phyloP scores from a whole-genome alignment of 768 basidiomycete genomes.

The Tylopilus felleus region DNA sequence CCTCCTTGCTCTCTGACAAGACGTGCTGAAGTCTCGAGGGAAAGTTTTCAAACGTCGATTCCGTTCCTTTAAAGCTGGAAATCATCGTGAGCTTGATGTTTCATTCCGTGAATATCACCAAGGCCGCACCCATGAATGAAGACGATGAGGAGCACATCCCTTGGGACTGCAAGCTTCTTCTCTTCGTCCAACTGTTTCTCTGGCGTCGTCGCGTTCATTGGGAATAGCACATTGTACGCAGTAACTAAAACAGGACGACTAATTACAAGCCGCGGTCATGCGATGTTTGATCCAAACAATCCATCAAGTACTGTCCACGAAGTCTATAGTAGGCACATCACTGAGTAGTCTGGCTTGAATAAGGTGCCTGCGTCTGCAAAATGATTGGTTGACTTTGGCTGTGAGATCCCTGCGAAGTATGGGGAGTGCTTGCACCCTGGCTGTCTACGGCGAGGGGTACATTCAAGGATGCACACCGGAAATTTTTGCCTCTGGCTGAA shows the following conservation, averaged over 20 bases:
- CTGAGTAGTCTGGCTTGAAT: slow-evolving; percentile 43
- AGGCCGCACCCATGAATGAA: slow-evolving; percentile 74
- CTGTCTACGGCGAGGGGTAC: slow-evolving; percentile 9
- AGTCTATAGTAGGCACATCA: not conserved
- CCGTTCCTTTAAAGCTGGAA: slow-evolving; percentile 53
- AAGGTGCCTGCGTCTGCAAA: slow-evolving; percentile 54
- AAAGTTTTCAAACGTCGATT: slow-evolving; percentile 73
- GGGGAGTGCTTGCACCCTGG: not conserved
- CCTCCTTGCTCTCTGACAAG: slow-evolving; percentile 58
- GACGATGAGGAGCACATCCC: slow-evolving; percentile 59
- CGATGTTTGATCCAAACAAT: not conserved
- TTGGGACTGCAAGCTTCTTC: slow-evolving; percentile 11
- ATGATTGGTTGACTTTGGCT: slow-evolving; percentile 31
- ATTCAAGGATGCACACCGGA: slow-evolving; percentile 23
- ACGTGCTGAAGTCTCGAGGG: slow-evolving; percentile 78
- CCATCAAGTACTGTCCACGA: not conserved
- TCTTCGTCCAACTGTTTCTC: slow-evolving; percentile 8
- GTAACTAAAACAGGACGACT: slow-evolving; percentile 14
- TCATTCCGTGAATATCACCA: not conserved
- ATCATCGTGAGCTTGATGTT: slow-evolving; percentile 2
- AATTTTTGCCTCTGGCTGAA: slow-evolving; percentile 11
- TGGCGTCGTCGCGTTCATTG: slow-evolving; percentile 11
- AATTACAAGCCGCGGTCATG: not conserved
- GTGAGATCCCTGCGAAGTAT: slow-evolving; percentile 14
- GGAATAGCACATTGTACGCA: not conserved